These are phyloP conservation scores for Sphagnum tenellum DNA, from an alignment of 225 moss, liverwort and hornwort species.

Conservation along the genomic window DNA sequence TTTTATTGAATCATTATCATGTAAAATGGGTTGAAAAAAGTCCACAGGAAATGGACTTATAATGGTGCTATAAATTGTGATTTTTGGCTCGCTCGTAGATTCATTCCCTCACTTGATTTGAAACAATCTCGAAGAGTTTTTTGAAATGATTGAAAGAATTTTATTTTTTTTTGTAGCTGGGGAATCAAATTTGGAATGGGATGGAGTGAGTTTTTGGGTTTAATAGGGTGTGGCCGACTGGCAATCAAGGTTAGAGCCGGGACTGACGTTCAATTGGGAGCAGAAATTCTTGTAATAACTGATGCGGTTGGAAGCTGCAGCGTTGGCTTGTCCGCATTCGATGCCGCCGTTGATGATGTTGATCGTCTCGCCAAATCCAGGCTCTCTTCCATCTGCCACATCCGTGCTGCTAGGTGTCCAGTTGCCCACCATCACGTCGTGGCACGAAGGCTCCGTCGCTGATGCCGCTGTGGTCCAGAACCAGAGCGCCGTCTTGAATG, in stretches of 20 bases:
- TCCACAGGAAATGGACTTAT: too few relatives aligned
- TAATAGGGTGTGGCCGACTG: too few relatives aligned
- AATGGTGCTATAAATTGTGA: too few relatives aligned
- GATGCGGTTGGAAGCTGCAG: slow-evolving; percentile 23
- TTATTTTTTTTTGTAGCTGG: too few relatives aligned
- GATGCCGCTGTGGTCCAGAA: slow-evolving; percentile 48
- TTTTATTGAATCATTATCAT: too few relatives aligned
- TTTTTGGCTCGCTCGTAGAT: too few relatives aligned
- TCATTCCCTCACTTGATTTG: too few relatives aligned
- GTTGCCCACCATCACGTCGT: slow-evolving; percentile 42
- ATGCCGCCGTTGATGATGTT: slow-evolving; percentile 42
- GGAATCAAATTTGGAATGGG: too few relatives aligned
- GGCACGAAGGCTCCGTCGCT: slow-evolving; percentile 31
- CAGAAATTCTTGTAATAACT: slow-evolving; percentile 20
- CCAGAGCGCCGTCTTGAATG: slow-evolving; percentile 49
- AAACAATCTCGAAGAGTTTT: too few relatives aligned
- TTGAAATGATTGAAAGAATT: too few relatives aligned
- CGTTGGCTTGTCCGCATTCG: slow-evolving; percentile 27
- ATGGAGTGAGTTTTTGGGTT: too few relatives aligned
- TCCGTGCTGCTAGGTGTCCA: slow-evolving; percentile 29
- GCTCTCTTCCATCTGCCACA: slow-evolving; percentile 21
- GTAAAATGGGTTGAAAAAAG: too few relatives aligned
- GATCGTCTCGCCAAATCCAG: slow-evolving; percentile 53
- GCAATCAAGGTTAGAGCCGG: slow-evolving; percentile 50
- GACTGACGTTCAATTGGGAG: slow-evolving; percentile 11